These are phyloP conservation scores for Globisporangium emineosum DNA, from an alignment of 352 stramenopile genomes.

Conservation along the genomic window DNA sequence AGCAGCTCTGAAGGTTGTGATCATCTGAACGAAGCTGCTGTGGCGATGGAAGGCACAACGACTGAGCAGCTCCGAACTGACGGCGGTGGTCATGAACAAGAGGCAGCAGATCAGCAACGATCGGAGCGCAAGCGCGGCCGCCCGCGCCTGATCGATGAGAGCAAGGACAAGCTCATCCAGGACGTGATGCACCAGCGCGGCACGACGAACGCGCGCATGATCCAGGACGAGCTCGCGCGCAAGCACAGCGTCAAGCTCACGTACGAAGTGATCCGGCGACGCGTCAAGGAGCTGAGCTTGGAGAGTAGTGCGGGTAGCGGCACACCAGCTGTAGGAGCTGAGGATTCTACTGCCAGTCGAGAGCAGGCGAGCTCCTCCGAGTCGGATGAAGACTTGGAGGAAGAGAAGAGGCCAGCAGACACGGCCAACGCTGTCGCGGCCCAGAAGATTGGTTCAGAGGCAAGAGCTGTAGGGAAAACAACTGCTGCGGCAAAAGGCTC, in stretches of 20 bases:
- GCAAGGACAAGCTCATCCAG: constrained; percentile 15
- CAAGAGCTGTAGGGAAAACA: background rate
- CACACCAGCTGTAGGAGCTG: background rate
- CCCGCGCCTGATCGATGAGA: constrained; percentile 9
- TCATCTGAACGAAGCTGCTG: background rate
- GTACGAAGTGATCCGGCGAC: constrained; percentile 26
- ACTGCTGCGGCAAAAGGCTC: background rate
- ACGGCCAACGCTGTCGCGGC: constrained; percentile 2
- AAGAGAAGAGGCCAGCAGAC: background rate
- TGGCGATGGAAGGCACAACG: background rate
- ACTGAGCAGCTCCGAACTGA: background rate
- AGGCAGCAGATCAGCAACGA: background rate
- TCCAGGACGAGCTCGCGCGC: constrained; percentile 25
- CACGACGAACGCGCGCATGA: constrained; percentile 20
- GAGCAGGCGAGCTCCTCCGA: background rate
- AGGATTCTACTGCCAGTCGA: background rate
- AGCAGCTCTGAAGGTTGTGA: background rate
- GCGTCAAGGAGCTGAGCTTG: constrained; percentile 21
- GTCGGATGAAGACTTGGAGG: background rate
- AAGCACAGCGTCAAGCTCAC: constrained; percentile 22
- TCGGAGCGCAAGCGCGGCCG: constrained; percentile 15
- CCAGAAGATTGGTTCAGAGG: background rate
- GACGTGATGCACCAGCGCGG: constrained; percentile 19
- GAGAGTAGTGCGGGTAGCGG: background rate
- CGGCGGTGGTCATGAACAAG: background rate